Evolutionary conservation across 1,284 basidiomycete species (phyloP).

Genomic region (Apiotrichum brassicae): DNA sequence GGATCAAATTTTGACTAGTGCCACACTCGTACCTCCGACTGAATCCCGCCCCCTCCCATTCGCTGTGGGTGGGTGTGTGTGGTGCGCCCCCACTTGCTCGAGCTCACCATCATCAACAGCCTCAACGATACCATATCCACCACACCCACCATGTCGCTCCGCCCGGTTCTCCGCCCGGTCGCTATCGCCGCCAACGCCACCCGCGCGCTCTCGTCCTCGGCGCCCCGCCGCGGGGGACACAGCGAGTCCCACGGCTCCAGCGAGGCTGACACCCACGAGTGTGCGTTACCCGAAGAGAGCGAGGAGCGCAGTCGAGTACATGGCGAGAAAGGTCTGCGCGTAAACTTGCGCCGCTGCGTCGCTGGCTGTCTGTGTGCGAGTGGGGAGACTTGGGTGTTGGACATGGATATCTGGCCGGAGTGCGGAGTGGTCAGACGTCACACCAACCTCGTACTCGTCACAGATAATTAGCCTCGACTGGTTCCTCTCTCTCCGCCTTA

Average conservation of each 20-base stretch:
- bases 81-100: too few species aligned
- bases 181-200: not conserved
- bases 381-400: too few species aligned
- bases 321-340: too few species aligned
- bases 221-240: conserved; percentile 21
- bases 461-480: too few species aligned
- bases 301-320: too few species aligned
- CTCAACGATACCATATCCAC: not conserved
- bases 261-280: conserved; percentile 24
- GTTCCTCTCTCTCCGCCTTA: not conserved
- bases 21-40: not conserved
- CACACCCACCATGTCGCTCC: conserved; percentile 10
- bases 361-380: too few species aligned
- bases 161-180: conserved; percentile 13
- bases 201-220: conserved; percentile 16
- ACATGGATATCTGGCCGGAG: too few species aligned
- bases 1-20: not conserved
- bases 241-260: conserved; percentile 7
- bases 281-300: conserved; percentile 16
- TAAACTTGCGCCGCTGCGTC: too few species aligned
- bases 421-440: too few species aligned
- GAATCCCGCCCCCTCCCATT: not conserved
- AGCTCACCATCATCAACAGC: not conserved
- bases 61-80: too few species aligned
- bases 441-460: too few species aligned